Evolutionary conservation across 768 basidiomycete species (phyloP), one percentile per base, ranked within the genome.

Genomic region (Hygrocybe punicea): DNA sequence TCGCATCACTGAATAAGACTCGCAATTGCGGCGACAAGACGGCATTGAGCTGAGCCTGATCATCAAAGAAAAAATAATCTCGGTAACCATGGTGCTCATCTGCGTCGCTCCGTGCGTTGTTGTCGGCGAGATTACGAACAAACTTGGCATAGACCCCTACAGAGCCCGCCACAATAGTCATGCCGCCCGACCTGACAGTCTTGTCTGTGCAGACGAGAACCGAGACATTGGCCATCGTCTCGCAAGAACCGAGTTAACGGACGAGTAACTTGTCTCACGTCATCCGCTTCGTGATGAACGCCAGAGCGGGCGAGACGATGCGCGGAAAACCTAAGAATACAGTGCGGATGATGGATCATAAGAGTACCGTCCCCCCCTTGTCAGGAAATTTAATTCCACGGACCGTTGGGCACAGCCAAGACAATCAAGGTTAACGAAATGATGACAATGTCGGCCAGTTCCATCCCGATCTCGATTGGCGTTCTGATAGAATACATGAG

Each of bases 261-360:
- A 98, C 97, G 39, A 99, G 84, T 0, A 98, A 79, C 54, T 96
- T 97, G 71, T 94, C 90, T 66, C 86, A 82, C 6, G 95, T 91
- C 97, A 98, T 98, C 16, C 96, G 87, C 65, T 91, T 94, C 48
- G 97, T 99, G 0, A 96, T 97, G 66, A 98, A 99, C 1, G 97
- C 93, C 33, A 99, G 78, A 0, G 97, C 96, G 46, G 98, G 83
- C 0, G 60, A 58, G 19, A 60, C 47, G 23, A 39, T n/a, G n/a
- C n/a, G n/a, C n/a, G n/a, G n/a, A n/a, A n/a, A n/a, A n/a, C n/a
- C n/a, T n/a, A n/a, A n/a, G n/a, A n/a, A n/a, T n/a, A n/a, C n/a
- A n/a, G n/a, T n/a, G n/a, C n/a, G n/a, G n/a, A n/a, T n/a, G n/a
- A n/a, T n/a, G n/a, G n/a, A n/a, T n/a, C n/a, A n/a, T n/a, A n/a